Conservation (phyloP, 192 early-diverging fungal species). For the Coemansia sp. region DNA sequence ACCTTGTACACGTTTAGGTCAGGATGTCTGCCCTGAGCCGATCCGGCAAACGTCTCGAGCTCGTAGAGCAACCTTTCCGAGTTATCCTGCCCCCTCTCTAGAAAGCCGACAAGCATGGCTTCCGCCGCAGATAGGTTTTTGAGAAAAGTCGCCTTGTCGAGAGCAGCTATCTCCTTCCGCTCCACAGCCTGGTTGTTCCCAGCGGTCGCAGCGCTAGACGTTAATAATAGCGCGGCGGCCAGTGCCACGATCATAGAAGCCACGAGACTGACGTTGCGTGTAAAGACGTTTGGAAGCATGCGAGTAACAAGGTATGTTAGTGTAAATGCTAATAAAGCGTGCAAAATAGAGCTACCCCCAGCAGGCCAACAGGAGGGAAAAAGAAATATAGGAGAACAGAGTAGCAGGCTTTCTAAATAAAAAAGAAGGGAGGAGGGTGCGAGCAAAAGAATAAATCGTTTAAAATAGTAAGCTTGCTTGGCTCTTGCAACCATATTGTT, state of each 20-base stretch:
- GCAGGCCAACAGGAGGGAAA: neutral
- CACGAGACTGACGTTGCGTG: neutral
- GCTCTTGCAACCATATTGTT: neutral
- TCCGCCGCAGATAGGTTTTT: slow-evolving; percentile 15
- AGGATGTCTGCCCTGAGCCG: slow-evolving; percentile 19
- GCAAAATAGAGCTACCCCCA: neutral
- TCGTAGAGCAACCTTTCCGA: slow-evolving; percentile 17
- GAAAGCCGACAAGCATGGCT: slow-evolving; percentile 31
- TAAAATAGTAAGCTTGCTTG: neutral
- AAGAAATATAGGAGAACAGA: neutral
- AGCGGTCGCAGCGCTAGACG: slow-evolving; percentile 1
- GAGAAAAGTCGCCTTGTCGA: slow-evolving; percentile 29
- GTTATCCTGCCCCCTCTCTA: slow-evolving; percentile 17
- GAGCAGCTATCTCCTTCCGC: slow-evolving; percentile 4
- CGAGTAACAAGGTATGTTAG: neutral
- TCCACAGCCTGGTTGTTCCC: neutral
- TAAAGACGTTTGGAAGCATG: neutral
- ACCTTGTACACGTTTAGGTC: slow-evolving; percentile 31
- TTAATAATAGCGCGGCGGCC: neutral
- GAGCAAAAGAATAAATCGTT: neutral
- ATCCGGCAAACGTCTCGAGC: slow-evolving; percentile 21
- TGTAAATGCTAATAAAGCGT: neutral
- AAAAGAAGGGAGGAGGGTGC: neutral
- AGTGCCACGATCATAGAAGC: neutral
- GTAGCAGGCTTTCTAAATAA: neutral